Evolutionary conservation across 176 grass and related monocot species (phyloP), one percentile per base, ranked within the genome.

Genomic region (Alopecurus myosuroides): DNA sequence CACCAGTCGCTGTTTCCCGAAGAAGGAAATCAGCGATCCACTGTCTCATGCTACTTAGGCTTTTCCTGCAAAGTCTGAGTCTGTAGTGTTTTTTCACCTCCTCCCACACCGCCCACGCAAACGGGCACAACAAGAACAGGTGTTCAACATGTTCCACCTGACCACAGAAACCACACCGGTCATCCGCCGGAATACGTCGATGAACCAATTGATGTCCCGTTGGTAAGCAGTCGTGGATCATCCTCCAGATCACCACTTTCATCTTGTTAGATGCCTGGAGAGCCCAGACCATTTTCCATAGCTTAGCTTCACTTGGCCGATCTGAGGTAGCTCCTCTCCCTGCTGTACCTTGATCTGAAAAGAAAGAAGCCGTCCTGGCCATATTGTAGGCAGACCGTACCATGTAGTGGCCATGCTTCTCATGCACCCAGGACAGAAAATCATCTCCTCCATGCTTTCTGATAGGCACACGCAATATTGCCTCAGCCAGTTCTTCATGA

Each of bases 261-360:
- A 53, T 53, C 19, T 53, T 53, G 0, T 15, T 22, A 1, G 50
- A 19, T 5, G 19, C 50, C 10, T 19, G 5, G 19, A 53, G 20
- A 1, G 0, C 2, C 50, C 50, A 53, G 4, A 22, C 19, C 1
- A 1, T 1, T 6, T 53, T 53, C 50, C 50, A 53, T 19, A 19
- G 0, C 3, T 22, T 20, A 4, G 5, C 1, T 53, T 53, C 50
- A 6, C n/a, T n/a, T n/a, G n/a, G 0, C 1, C 19, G 17, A 0
- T 22, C 19, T 3, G 50, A 20, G 0, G 1, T 0, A 7, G 50
- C 1, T 0, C 50, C 55, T 1, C n/a, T 9, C 0, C 55, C 55
- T 0, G n/a, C n/a, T 1, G 0, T 57, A 0, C 3, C 3, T 11
- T 3, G 8, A 5, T 20, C 0, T 8, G 51, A 0, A 3, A 57